Conservation (phyloP, 768 basidiomycete species). For the Leucosporidium scottii region DNA sequence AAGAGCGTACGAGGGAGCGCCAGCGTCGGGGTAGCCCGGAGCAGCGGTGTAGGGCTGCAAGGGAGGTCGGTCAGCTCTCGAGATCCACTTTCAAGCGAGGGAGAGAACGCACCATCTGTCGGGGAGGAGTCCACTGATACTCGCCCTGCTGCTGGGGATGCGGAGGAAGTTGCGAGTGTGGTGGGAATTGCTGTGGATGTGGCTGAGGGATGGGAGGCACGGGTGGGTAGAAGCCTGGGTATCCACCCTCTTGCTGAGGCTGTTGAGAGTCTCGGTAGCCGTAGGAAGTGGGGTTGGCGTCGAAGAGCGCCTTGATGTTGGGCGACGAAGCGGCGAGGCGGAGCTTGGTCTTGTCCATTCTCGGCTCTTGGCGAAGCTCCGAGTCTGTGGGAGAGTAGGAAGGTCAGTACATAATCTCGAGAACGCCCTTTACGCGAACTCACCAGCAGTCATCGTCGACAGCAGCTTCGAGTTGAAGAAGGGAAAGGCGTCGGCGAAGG, state of each 20-base stretch:
- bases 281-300: slow-evolving; percentile 39
- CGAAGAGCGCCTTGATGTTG: slow-evolving; percentile 89
- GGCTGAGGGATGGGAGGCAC: slow-evolving; percentile 18
- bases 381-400: slow-evolving; percentile 39
- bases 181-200: slow-evolving; percentile 2
- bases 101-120: slow-evolving; percentile 18
- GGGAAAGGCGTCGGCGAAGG: slow-evolving; percentile 90
- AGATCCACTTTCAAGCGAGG: background rate
- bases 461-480: slow-evolving; percentile 94
- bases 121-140: slow-evolving; percentile 22
- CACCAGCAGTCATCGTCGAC: slow-evolving; percentile 48
- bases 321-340: slow-evolving; percentile 83
- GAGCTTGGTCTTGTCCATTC: slow-evolving; percentile 50
- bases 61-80: background rate
- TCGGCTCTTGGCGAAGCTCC: slow-evolving; percentile 8
- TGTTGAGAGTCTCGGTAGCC: background rate
- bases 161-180: background rate
- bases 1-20: slow-evolving; percentile 48
- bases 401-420: slow-evolving; percentile 32
- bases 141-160: slow-evolving; percentile 21
- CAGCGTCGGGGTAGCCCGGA: slow-evolving; percentile 12
- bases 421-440: slow-evolving; percentile 52
- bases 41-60: slow-evolving; percentile 32
- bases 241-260: slow-evolving; percentile 1
- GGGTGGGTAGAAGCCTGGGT: slow-evolving; percentile 15